phyloP scores from a whole-genome alignment of 768 basidiomycete genomes.

The Pulveroboletus frians region DNA sequence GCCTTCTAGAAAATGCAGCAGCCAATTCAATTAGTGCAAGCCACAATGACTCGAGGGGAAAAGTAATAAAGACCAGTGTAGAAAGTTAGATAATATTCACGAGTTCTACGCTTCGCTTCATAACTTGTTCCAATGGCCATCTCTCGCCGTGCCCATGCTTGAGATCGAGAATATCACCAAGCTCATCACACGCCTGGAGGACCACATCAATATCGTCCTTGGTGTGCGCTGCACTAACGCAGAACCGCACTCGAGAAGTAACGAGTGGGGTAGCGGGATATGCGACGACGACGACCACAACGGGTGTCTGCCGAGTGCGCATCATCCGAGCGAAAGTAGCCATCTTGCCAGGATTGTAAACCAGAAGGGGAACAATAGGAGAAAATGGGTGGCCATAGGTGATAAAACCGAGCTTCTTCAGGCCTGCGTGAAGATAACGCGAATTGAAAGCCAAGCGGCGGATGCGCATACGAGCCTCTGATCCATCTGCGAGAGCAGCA shows the following conservation, averaged over 20 bases:
- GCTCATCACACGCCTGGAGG: slow-evolving; percentile 83
- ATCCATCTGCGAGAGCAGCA: slow-evolving; percentile 66
- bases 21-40: background rate
- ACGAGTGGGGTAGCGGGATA: slow-evolving; percentile 90
- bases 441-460: slow-evolving; percentile 92
- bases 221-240: slow-evolving; percentile 90
- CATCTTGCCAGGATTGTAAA: slow-evolving; percentile 96
- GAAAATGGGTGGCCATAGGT: slow-evolving; percentile 88
- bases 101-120: slow-evolving; percentile 67
- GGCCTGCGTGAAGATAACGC: slow-evolving; percentile 81
- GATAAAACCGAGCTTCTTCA: slow-evolving; percentile 93
- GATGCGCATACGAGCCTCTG: slow-evolving; percentile 77
- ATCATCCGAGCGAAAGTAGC: slow-evolving; percentile 86
- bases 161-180: slow-evolving; percentile 85
- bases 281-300: slow-evolving; percentile 84
- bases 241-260: slow-evolving; percentile 87
- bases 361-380: slow-evolving; percentile 87
- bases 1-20: slow-evolving; percentile 3
- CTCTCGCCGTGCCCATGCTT: slow-evolving; percentile 72
- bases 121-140: slow-evolving; percentile 76
- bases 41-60: background rate
- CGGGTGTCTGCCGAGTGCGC: slow-evolving; percentile 67
- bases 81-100: slow-evolving; percentile 37
- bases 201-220: slow-evolving; percentile 93
- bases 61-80: background rate